These are phyloP conservation scores for Phyllosticta citrichinensis DNA, from an alignment of 2,329 filamentous ascomycete genomes.

Conservation along the genomic window DNA sequence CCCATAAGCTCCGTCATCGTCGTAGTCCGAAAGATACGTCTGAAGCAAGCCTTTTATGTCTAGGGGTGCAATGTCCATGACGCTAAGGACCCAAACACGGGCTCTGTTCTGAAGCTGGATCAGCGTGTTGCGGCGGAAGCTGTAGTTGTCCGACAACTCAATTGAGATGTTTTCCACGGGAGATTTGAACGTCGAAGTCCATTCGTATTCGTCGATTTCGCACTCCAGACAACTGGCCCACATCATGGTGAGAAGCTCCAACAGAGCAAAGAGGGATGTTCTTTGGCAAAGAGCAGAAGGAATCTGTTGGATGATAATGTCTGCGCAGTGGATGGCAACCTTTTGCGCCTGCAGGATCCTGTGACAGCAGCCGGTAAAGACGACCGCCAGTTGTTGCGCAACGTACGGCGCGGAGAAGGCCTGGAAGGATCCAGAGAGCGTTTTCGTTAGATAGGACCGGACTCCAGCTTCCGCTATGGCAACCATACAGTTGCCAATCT, in stretches of 20 bases:
- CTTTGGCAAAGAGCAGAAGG: constrained; percentile 87
- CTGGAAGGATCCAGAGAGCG: constrained; percentile 58
- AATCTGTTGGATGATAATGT: constrained; percentile 73
- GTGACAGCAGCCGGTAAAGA: constrained; percentile 87
- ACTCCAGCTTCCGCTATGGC: constrained; percentile 60
- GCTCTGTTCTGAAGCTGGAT: constrained; percentile 68
- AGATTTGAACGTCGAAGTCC: constrained; percentile 71
- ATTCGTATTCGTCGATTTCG: constrained; percentile 88
- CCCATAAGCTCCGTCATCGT: constrained; percentile 82
- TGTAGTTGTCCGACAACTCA: constrained; percentile 88
- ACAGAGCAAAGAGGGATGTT: constrained; percentile 78
- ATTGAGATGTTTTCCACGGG: constrained; percentile 67
- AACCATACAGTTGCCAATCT: constrained; percentile 53
- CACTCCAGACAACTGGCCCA: constrained; percentile 91
- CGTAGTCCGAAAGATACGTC: constrained; percentile 91
- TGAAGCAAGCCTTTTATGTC: constrained; percentile 90
- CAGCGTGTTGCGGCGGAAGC: constrained; percentile 68
- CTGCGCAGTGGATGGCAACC: constrained; percentile 72
- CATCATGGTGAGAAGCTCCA: constrained; percentile 88
- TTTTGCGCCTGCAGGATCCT: constrained; percentile 86
- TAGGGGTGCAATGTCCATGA: constrained; percentile 75
- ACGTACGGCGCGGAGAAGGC: constrained; percentile 84
- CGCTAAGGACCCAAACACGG: constrained; percentile 67
- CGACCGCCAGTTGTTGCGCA: constrained; percentile 74
- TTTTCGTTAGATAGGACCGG: constrained; percentile 68